Base-by-base conservation (phyloP, 2,329 filamentous ascomycete species). In the Nigrospora sphaerica region DNA sequence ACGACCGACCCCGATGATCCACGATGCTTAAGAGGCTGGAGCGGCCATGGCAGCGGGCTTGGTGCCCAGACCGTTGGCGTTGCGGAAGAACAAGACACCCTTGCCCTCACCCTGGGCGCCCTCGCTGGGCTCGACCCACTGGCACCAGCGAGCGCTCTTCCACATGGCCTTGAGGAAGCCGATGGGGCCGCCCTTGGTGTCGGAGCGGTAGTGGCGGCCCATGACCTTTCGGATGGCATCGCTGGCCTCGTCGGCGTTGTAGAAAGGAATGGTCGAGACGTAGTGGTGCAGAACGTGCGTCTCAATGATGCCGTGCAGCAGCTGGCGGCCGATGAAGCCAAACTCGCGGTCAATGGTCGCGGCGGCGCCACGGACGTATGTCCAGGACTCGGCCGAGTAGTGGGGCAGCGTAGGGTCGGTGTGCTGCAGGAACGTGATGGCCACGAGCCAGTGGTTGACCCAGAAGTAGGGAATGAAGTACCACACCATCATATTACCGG, bases 371-470 rank as follows among this genome's bases (percentile, higher is more conserved):
- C 92, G 90, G 54, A 91, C 83, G 63, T 90, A 97, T 72, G 86
- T 95, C 92, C 92, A 97, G 61, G 86, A 80, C 53, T 86, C 78
- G 50, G 82, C 79, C 47, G 84, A 80, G 78, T 97, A 97, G 78
- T 97, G 92, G 50, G 92, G 92, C 39, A 97, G 86, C 37, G 86
- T 82, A 41, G 91, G 91, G 67, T 97, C 91, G 63, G 92, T 96
- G 80, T 97, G 92, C 72, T 97, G 92, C 52, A 97, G 83, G 79
- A 83, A 97, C 57, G 92, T 97, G 68, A 97, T 97, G 66, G 91
- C 91, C 56, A 97, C 91, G 47, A 97, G 86, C 92, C 92, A 97
- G 81, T 96, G 90, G 80, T 97, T 95, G 47, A 96, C 91, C 92
- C 92, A 96, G 51, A 96, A 77, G 68, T 97, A 98, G 34, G 93